Conservation (phyloP, 1,139 yeast genomes). For the Saccharomyces hybrid region DNA sequence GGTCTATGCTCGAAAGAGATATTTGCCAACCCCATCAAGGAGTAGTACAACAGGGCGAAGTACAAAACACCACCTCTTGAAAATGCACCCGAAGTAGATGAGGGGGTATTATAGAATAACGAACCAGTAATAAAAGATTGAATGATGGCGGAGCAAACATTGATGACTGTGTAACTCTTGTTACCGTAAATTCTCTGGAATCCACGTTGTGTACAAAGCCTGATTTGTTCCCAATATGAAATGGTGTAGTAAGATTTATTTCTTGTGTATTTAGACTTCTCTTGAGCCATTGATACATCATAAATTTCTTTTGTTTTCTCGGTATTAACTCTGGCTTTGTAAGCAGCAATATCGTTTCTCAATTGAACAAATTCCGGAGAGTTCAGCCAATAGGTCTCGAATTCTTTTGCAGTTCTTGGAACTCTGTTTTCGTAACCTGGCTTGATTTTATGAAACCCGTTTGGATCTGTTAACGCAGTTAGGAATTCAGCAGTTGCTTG, state of each 20-base stretch:
- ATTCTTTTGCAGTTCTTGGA: conserved; percentile 64
- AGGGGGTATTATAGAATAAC: conserved; percentile 38
- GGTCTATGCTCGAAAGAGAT: conserved; percentile 46
- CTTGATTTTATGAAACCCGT: conserved; percentile 30
- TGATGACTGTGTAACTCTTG: conserved; percentile 42
- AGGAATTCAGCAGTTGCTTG: conserved; percentile 54
- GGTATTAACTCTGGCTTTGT: conserved; percentile 36
- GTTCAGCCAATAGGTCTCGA: conserved; percentile 56
- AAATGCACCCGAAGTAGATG: conserved; percentile 43
- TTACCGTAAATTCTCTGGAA: conserved; percentile 47
- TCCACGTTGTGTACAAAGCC: conserved; percentile 42
- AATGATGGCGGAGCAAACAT: conserved; percentile 40
- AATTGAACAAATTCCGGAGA: conserved; percentile 43
- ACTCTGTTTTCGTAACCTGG: conserved; percentile 52
- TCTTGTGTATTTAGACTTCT: conserved; percentile 35
- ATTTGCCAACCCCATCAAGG: conserved; percentile 50
- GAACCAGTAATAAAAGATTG: conserved; percentile 48
- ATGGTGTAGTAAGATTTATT: conserved; percentile 43
- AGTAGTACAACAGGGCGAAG: conserved; percentile 46
- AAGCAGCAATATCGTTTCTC: conserved; percentile 41
- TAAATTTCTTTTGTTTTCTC: conserved; percentile 36
- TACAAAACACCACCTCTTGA: conserved; percentile 53
- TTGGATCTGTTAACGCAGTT: conserved; percentile 48
- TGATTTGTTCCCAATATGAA: conserved; percentile 41
- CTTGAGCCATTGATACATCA: conserved; percentile 36